Evolutionary conservation across 73 alveolate species (phyloP).

Genomic region (Paraurostyla sp.): DNA sequence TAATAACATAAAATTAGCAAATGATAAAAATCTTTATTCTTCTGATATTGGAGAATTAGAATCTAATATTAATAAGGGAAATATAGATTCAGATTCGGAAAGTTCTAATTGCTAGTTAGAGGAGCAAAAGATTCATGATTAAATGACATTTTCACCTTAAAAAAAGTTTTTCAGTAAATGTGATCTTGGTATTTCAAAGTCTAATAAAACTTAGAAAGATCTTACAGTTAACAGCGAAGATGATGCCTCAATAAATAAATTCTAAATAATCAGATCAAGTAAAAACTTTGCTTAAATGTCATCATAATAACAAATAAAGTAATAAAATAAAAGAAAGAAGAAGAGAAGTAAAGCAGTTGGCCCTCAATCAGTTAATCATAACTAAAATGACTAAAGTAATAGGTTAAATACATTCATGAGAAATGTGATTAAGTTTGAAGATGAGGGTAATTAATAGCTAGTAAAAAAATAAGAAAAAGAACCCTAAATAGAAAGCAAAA

Average conservation of each 20-base stretch:
- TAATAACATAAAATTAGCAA: too few species aligned
- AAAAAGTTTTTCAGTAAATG: too few species aligned
- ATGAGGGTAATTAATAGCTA: not conserved
- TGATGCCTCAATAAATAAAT: conserved; percentile 4
- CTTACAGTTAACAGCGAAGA: too few species aligned
- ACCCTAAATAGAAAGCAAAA: not conserved
- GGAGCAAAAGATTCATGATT: too few species aligned
- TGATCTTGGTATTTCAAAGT: too few species aligned
- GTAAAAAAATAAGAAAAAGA: not conserved
- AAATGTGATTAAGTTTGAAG: conserved; percentile 3
- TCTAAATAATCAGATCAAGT: conserved; percentile 6
- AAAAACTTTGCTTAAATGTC: not conserved
- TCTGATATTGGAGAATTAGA: too few species aligned
- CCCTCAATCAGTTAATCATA: not conserved
- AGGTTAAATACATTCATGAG: conserved; percentile 8
- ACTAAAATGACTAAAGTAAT: not conserved
- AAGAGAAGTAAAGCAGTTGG: conserved; percentile 39
- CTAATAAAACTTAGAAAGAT: too few species aligned
- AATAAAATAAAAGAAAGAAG: conserved; percentile 25
- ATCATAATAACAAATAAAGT: not conserved
- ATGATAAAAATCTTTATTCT: too few species aligned
- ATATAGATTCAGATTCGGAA: too few species aligned
- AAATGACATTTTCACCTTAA: too few species aligned
- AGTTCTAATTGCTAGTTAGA: too few species aligned
- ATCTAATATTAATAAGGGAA: too few species aligned